phyloP scores from a whole-genome alignment of 768 basidiomycete genomes.

The Clathrus columnatus region DNA sequence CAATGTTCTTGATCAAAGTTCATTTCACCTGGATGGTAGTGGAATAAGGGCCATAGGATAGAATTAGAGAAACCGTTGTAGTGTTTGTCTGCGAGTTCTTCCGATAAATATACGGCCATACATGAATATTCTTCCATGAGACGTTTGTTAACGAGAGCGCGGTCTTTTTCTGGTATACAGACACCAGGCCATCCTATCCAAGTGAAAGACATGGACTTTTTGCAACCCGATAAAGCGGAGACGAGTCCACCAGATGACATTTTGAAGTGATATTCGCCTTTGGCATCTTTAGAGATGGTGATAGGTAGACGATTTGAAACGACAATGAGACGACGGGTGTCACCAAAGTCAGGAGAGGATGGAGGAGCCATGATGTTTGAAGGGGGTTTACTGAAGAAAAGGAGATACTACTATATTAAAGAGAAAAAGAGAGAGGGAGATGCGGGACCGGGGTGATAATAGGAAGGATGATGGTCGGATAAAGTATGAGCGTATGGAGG shows the following conservation, averaged over 20 bases:
- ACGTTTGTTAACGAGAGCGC: slow-evolving; percentile 83
- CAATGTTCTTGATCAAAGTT: slow-evolving; percentile 99
- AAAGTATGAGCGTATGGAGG: neutral
- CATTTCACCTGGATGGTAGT: slow-evolving; percentile 99
- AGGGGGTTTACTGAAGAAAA: no score
- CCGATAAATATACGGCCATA: slow-evolving; percentile 95
- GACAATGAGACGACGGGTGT: slow-evolving; percentile 75
- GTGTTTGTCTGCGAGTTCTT: slow-evolving; percentile 96
- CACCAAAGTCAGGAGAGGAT: slow-evolving; percentile 5
- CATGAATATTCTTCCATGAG: slow-evolving; percentile 94
- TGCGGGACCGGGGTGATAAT: no score
- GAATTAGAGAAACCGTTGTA: slow-evolving; percentile 99
- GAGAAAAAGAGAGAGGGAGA: no score
- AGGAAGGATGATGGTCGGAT: neutral
- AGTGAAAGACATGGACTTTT: slow-evolving; percentile 95
- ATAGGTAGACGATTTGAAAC: slow-evolving; percentile 94
- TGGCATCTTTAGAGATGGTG: slow-evolving; percentile 88
- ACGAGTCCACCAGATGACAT: slow-evolving; percentile 99
- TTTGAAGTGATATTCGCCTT: slow-evolving; percentile 95
- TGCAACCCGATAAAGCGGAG: slow-evolving; percentile 93
- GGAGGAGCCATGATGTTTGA: neutral
- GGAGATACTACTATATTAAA: no score
- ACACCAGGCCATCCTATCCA: slow-evolving; percentile 97
- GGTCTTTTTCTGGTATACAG: slow-evolving; percentile 88
- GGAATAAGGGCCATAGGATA: slow-evolving; percentile 98